Percentiles rank a stretch among this genome's conserved stretches.
Evolutionary conservation across 768 basidiomycete genomes (phyloP).

Genomic region (Lentinula lateritia): DNA sequence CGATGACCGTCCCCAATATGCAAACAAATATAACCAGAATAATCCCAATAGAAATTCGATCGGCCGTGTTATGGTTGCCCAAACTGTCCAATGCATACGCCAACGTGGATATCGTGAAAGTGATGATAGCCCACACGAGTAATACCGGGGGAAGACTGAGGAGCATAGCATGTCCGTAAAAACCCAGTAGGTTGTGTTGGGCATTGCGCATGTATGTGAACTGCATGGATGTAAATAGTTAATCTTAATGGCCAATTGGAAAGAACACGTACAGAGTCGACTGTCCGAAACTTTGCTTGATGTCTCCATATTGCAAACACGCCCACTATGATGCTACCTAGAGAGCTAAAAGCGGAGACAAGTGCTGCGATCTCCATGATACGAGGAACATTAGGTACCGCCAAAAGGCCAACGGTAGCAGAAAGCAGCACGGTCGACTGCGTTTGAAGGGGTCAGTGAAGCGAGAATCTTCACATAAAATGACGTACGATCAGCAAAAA

Average conservation of each 20-base stretch:
- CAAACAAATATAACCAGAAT: conserved; percentile 35
- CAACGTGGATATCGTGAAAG: conserved; percentile 41
- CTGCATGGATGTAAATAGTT: conserved; percentile 17
- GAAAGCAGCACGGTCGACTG: conserved; percentile 52
- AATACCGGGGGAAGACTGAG: conserved; percentile 48
- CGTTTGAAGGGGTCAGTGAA: not conserved
- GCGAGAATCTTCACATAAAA: too few relatives aligned
- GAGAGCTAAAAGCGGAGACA: conserved; percentile 41
- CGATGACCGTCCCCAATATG: conserved; percentile 28
- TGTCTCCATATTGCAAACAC: conserved; percentile 56
- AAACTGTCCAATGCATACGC: conserved; percentile 37
- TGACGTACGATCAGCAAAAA: conserved; percentile 48
- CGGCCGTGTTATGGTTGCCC: conserved; percentile 13
- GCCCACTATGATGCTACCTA: conserved; percentile 51
- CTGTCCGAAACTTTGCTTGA: conserved; percentile 38
- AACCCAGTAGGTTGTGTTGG: conserved; percentile 35
- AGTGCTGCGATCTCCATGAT: conserved; percentile 31
- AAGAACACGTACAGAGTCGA: conserved; percentile 32
- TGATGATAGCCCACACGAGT: conserved; percentile 50
- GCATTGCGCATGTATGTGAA: conserved; percentile 52
- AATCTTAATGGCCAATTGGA: not conserved
- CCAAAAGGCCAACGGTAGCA: conserved; percentile 45
- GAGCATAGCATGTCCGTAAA: conserved; percentile 45
- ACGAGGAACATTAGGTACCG: conserved; percentile 34
- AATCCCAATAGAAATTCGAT: conserved; percentile 31